phyloP scores from a whole-genome alignment of 176 grass and related monocot genomes.

The Pontederia paniculata region DNA sequence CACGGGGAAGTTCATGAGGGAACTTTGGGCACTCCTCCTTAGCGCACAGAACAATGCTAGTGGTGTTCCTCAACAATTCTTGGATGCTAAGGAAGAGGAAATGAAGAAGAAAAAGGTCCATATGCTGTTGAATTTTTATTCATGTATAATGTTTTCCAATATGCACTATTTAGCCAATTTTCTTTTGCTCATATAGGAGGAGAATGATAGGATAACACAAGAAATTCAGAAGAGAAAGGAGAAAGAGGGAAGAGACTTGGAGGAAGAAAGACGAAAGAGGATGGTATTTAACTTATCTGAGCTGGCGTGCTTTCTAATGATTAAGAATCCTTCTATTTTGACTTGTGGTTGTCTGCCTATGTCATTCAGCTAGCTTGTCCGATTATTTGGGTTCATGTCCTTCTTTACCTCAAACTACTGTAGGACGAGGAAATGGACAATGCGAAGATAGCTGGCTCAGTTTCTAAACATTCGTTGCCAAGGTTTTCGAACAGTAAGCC shows the following conservation, averaged over 20 bases:
- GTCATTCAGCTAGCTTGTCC: conserved; percentile 96
- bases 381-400: conserved; percentile 77
- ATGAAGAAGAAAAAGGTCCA: conserved; percentile 69
- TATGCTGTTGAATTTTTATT: neutral
- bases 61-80: conserved; percentile 92
- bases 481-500: conserved; percentile 17
- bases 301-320: conserved; percentile 10
- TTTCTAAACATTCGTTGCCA: conserved; percentile 15
- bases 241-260: conserved; percentile 56
- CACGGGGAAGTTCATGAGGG: conserved; percentile 89
- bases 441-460: conserved; percentile 41
- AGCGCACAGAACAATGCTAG: conserved; percentile 87
- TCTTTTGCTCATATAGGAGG: conserved; percentile 30
- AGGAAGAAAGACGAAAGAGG: conserved; percentile 46
- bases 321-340: conserved; percentile 37
- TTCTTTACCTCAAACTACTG: conserved; percentile 98
- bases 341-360: conserved; percentile 58
- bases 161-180: neutral
- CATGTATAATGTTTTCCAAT: neutral
- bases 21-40: conserved; percentile 74
- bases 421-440: conserved; percentile 58
- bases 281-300: conserved; percentile 39
- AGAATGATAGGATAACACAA: conserved; percentile 71
- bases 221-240: conserved; percentile 89
- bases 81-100: conserved; percentile 90